A percentile compares a stretch with the other conserved stretches of the same genome.
phyloP scores from a whole-genome alignment of 768 basidiomycete species.

The Hebeloma cylindrosporum region DNA sequence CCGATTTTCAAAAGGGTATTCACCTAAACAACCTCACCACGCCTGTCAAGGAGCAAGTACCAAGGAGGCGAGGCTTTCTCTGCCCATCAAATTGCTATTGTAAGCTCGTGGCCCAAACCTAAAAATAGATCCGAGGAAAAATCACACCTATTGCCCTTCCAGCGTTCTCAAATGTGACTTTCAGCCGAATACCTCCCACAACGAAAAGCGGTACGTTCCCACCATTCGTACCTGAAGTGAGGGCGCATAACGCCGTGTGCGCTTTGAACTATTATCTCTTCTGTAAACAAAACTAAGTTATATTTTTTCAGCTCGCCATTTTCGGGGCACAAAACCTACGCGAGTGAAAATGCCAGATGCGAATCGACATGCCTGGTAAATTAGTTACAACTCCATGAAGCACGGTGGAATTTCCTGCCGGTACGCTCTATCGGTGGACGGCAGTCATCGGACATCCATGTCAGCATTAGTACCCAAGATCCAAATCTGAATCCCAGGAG shows the following conservation, averaged over 20 bases:
- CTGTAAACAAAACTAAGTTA: neutral
- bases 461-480: conserved; percentile 32
- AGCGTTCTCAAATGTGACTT: conserved; percentile 1
- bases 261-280: no score
- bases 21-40: conserved; percentile 17
- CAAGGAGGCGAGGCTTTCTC: conserved; percentile 8
- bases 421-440: conserved; percentile 20
- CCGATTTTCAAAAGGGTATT: conserved; percentile 5
- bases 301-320: neutral
- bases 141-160: neutral
- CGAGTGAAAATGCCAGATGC: conserved; percentile 21
- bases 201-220: no score
- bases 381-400: conserved; percentile 29
- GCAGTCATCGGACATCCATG: conserved; percentile 32
- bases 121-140: conserved; percentile 28
- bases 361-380: conserved; percentile 18
- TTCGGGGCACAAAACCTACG: conserved; percentile 5
- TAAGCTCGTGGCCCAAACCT: conserved; percentile 15
- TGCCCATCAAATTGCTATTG: conserved; percentile 17
- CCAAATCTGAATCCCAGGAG: conserved; percentile 26
- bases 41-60: conserved; percentile 19
- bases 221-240: no score
- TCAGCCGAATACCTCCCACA: conserved; percentile 11
- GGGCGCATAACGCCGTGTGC: no score
- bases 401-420: conserved; percentile 16